Evolutionary conservation across 108 stramenopile species (phyloP), one percentile per base, ranked within the genome.

Genomic region (Skeletonema grethae): DNA sequence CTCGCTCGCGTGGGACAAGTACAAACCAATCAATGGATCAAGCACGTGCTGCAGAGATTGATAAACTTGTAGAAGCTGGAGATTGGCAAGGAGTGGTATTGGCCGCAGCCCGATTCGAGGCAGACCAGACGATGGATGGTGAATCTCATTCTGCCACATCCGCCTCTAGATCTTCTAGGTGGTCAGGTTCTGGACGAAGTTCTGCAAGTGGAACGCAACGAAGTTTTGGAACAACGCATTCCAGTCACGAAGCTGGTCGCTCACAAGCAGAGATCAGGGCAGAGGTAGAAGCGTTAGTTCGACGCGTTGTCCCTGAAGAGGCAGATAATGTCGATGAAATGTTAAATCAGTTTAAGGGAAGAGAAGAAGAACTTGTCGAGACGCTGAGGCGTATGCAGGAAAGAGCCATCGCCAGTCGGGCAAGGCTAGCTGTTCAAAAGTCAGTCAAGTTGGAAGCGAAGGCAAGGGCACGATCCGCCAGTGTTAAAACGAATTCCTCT

Each of bases 1-100:
- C 48, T 7, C 36, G 72, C 48, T 82, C 76, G 12, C 71, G 64
- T 39, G 73, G 61, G 24, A 62, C 79, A 5, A 65, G 61, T 16
- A 68, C 66, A 46, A 73, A 73, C 16, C 63, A 69, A 36, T 65
- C 73, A 13, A 24, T 67, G 7, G 82, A 83, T 64, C 80, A 83
- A 32, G 82, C 73, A 13, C 80, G 89, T 34, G 93, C 88, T 16
- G 81, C 86, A 9, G 93, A 95, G 72, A 74, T 95, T 25, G 94
- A 95, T 72, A 85, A 78, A 36, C 77, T 95, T 32, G 91, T 95
- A 5, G 91, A 90, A 50, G 87, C 87, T 20, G 94, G 94, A 7
- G 91, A 95, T 73, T 95, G 94, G 94, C 90, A 90, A 71, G 94
- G 90, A 20, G 94, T 95, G 20, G 94, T 95, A 7, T 64, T 89